Evolutionary conservation across 2,329 filamentous ascomycete genomes (phyloP), one percentile per base, ranked within the genome.

Genomic region (Calonectria hongkongensis): DNA sequence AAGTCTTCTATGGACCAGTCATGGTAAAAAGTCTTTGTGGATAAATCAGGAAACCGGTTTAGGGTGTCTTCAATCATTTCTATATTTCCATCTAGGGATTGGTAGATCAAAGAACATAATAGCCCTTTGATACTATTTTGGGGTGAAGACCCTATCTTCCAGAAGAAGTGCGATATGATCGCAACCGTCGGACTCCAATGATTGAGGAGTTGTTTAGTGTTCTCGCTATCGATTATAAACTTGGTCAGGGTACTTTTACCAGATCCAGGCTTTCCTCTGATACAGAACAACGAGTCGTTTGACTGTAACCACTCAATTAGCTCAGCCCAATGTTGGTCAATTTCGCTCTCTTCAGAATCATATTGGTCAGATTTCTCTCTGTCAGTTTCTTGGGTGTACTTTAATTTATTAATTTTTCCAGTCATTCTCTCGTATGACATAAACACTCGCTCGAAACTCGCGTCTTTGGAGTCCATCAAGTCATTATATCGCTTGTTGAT

Each of bases 51-150:
- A 15, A 77, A 63, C 21, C 18, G 43, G 6, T 62, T 18, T 3
- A 74, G 6, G 4, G 70, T 4, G 2, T 66, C 25, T 12, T 60
- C 21, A 2, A 21, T 2, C 63, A 41, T 62, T n/a, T 50, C 21
- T 5, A 2, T 4, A 30, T 66, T 63, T 15, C 27, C 51, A 15
- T 36, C 30, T 5, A 73, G 64, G 13, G 27, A 36, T 18, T 77
- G 70, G 48, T 79, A 72, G 0, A 82, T 58, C 4, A 83, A 36
- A 2, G 79, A 72, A 36, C 77, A 76, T 0, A 82, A 66, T 1
- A 82, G 48, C 0, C 82, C 82, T 28, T 75, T 76, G 10, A 76
- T 60, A 36, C 50, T 77, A 15, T 75, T 77, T 60, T 75, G 74
- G 0, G 67, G 30, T 2, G 28, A 3, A 8, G 58, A 51, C 0